Conservation (phyloP, 352 stramenopile species). For the Globisporangium ultimum region DNA sequence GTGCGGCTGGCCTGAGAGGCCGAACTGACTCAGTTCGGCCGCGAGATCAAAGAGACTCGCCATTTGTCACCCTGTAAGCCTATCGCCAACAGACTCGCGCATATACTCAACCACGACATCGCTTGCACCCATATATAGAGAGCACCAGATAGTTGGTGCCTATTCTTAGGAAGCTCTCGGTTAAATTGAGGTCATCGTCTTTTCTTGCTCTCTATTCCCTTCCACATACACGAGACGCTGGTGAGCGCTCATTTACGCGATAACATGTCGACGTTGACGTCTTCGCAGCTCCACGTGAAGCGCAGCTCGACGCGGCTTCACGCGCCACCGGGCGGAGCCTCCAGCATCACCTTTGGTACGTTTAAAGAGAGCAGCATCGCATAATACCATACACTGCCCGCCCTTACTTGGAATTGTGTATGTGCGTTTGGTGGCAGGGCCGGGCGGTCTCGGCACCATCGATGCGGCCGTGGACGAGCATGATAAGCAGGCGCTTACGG, state of each 20-base stretch:
- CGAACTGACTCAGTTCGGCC: constrained; percentile 44
- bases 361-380: neutral
- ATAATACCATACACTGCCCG: too few species aligned
- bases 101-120: too few species aligned
- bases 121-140: too few species aligned
- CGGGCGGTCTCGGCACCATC: constrained; percentile 50
- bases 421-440: constrained; percentile 4
- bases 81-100: too few species aligned
- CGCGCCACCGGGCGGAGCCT: constrained; percentile 57
- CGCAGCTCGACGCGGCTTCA: constrained; percentile 76
- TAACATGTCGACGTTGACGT: constrained; percentile 79
- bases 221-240: too few species aligned
- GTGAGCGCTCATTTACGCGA: neutral
- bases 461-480: constrained; percentile 12
- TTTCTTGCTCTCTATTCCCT: too few species aligned
- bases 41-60: constrained; percentile 63
- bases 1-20: constrained; percentile 2
- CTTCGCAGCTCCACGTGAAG: constrained; percentile 68
- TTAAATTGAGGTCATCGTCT: too few species aligned
- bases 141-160: too few species aligned
- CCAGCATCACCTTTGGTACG: constrained; percentile 67
- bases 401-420: too few species aligned
- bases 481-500: neutral
- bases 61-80: constrained; percentile 16
- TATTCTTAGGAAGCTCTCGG: too few species aligned